Evolutionary conservation across 208 protist species (phyloP), one percentile per base, ranked within the genome.

Genomic region (Trypanosoma lewisi): DNA sequence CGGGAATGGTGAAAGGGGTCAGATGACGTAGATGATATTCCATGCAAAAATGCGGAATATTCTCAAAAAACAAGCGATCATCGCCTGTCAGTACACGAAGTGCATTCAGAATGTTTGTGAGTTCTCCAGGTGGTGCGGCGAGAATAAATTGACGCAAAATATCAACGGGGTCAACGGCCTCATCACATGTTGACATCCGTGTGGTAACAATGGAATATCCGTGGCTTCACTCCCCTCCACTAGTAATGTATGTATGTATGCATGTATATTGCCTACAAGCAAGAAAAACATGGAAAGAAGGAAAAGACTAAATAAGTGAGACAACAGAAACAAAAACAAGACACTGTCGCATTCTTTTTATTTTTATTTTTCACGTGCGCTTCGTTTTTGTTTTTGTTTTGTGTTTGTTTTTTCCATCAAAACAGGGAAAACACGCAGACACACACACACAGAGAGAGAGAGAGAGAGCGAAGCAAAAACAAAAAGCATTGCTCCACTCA

Each of bases 101-200:
- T 34, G 48, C 34, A 0, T 30, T 8, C 0, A 78, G n/a, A 21
- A 73, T 66, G 16, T 5, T 37, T 25, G 14, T 37, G 0, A 78
- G 53, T 36, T 69, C 55, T 28, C 72, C 58, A 9, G 72, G 72
- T 42, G 72, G 66, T 3, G 70, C 63, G 23, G 54, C 55, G 6
- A 70, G 45, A 50, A 77, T 56, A 47, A 68, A 70, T 30, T 55
- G 36, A 36, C 53, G 59, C 21, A 77, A 23, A 27, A 56, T 67
- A 17, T 65, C 52, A 12, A 60, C 25, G 16, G 34, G 16, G 27
- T 58, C 41, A 45, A 39, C 21, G 0, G 14, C 36, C 19, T 53
- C 41, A 17, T 30, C 33, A 65, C 7, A 16, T 16, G 59, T n/a
- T 4, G 25, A 14, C 47, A 58, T 58, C 48, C 9, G 4, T 6